These are phyloP conservation scores for Neonectria faginata DNA, from an alignment of 2,329 filamentous ascomycete species.

Conservation along the genomic window DNA sequence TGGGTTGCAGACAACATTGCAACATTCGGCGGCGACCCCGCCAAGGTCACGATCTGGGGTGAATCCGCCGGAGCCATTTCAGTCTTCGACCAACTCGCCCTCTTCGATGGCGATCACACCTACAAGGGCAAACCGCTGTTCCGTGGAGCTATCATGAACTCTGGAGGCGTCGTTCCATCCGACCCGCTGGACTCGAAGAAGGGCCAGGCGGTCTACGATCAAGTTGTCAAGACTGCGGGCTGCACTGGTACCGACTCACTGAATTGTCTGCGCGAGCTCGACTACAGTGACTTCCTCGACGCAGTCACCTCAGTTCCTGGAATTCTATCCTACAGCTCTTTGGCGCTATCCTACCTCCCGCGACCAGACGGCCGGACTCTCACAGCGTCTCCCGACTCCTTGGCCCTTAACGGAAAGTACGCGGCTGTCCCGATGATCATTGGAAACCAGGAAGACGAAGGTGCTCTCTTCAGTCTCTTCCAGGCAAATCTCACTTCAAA, in stretches of 20 bases:
- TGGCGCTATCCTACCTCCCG: slow-evolving; percentile 72
- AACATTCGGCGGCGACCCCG: slow-evolving; percentile 73
- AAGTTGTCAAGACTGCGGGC: slow-evolving; percentile 62
- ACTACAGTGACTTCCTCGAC: slow-evolving; percentile 64
- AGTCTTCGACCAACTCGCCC: slow-evolving; percentile 70
- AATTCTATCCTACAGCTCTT: slow-evolving; percentile 65
- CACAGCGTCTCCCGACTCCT: slow-evolving; percentile 63
- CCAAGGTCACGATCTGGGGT: slow-evolving; percentile 74
- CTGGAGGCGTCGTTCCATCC: slow-evolving; percentile 62
- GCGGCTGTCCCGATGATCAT: slow-evolving; percentile 71
- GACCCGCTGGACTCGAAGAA: slow-evolving; percentile 66
- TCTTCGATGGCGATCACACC: slow-evolving; percentile 70
- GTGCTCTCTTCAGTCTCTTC: slow-evolving; percentile 71
- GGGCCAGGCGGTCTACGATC: slow-evolving; percentile 66
- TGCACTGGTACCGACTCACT: slow-evolving; percentile 65
- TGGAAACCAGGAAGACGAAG: slow-evolving; percentile 75
- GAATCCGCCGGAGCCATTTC: slow-evolving; percentile 71
- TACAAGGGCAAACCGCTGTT: slow-evolving; percentile 69
- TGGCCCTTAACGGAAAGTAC: slow-evolving; percentile 61
- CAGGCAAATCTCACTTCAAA: slow-evolving; percentile 69
- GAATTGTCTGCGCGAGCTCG: slow-evolving; percentile 65
- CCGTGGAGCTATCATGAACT: slow-evolving; percentile 74
- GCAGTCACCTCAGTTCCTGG: slow-evolving; percentile 70
- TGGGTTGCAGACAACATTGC: slow-evolving; percentile 75
- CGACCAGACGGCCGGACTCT: slow-evolving; percentile 69